Evolutionary conservation across 1,139 yeast species (phyloP).

Genomic region (Taphrina wiesneri): DNA sequence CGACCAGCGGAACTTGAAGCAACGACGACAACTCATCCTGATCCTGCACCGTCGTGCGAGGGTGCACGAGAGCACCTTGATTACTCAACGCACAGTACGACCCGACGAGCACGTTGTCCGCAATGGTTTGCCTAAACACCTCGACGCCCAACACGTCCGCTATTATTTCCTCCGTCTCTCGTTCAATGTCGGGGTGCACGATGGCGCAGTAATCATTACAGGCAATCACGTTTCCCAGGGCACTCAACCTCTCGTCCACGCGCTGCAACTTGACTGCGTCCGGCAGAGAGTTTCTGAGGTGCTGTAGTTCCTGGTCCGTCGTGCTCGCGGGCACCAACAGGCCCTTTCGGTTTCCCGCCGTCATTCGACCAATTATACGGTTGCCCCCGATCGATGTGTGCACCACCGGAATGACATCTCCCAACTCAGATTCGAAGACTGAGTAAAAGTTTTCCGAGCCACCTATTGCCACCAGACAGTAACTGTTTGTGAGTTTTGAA

Average conservation of each 20-base stretch:
- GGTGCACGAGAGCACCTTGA: slow-evolving; percentile 98
- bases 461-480: slow-evolving; percentile 94
- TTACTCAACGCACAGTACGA: slow-evolving; percentile 92
- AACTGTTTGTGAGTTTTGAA: slow-evolving; percentile 92
- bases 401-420: slow-evolving; percentile 93
- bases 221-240: slow-evolving; percentile 96
- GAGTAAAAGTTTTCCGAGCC: slow-evolving; percentile 98
- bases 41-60: slow-evolving; percentile 94
- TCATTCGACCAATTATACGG: slow-evolving; percentile 96
- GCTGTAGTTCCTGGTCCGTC: slow-evolving; percentile 98
- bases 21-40: slow-evolving; percentile 96
- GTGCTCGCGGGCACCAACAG: slow-evolving; percentile 95
- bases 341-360: slow-evolving; percentile 98
- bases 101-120: slow-evolving; percentile 96
- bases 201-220: slow-evolving; percentile 98
- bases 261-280: slow-evolving; percentile 94
- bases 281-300: slow-evolving; percentile 94
- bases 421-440: slow-evolving; percentile 95
- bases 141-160: slow-evolving; percentile 99
- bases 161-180: slow-evolving; percentile 97
- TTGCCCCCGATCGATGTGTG: slow-evolving; percentile 98
- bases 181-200: slow-evolving; percentile 98
- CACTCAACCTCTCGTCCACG: slow-evolving; percentile 95
- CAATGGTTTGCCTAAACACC: slow-evolving; percentile 97
- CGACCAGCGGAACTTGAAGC: slow-evolving; percentile 95